Conservation (phyloP, 305 asterid species). For the Fraxinus platypoda region DNA sequence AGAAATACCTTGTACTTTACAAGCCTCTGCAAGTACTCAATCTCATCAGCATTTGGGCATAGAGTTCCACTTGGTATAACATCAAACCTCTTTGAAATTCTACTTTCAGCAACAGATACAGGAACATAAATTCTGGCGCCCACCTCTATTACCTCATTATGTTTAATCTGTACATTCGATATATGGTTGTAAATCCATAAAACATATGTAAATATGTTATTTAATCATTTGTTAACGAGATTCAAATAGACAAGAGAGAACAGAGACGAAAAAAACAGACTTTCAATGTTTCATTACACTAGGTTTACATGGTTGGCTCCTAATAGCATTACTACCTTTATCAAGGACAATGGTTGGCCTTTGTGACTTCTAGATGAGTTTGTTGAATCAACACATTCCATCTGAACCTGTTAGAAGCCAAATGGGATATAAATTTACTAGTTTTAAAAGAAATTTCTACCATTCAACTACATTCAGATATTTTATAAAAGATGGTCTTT, state of each 20-base stretch:
- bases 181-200: conserved; percentile 18
- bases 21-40: conserved; percentile 74
- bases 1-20: conserved; percentile 72
- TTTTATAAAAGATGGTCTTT: background rate
- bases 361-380: background rate
- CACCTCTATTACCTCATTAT: conserved; percentile 61
- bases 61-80: conserved; percentile 80
- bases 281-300: background rate
- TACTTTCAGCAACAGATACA: conserved; percentile 71
- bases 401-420: conserved; percentile 51
- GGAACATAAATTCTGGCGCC: conserved; percentile 69
- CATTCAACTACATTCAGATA: background rate
- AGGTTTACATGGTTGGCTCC: background rate
- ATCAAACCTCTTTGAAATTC: conserved; percentile 72
- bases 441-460: background rate
- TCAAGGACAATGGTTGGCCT: background rate
- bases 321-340: background rate
- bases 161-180: conserved; percentile 57
- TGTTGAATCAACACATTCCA: conserved; percentile 18
- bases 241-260: background rate
- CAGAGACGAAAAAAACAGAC: background rate
- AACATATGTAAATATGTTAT: background rate
- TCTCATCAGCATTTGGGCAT: conserved; percentile 95
- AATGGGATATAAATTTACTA: background rate
- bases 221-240: background rate